Conservation (phyloP, 176 grass and related monocot genomes). For the Pontederia paniculata region DNA sequence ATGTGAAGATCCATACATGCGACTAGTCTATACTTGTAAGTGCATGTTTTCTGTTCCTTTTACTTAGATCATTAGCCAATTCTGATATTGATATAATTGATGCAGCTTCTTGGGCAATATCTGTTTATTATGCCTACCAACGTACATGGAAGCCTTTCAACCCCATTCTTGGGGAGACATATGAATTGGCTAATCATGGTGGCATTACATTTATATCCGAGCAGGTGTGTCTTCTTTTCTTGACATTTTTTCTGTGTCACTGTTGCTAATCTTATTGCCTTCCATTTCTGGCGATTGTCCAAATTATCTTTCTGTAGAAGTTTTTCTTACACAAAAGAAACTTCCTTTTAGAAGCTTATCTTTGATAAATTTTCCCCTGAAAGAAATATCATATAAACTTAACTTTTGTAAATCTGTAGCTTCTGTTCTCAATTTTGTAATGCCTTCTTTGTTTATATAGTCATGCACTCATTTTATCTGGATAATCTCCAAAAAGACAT, state of each 20-base stretch:
- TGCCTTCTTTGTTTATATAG: too few relatives aligned
- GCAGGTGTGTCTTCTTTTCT: conserved; percentile 43
- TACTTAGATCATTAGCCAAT: background rate
- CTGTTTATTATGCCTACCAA: conserved; percentile 57
- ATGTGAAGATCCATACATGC: conserved; percentile 91
- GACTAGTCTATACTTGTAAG: conserved; percentile 83
- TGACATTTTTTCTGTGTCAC: background rate
- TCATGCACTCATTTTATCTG: too few relatives aligned
- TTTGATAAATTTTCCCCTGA: too few relatives aligned
- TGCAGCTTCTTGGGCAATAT: conserved; percentile 96
- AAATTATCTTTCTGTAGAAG: background rate
- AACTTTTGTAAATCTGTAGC: too few relatives aligned
- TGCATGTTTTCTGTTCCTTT: conserved; percentile 4
- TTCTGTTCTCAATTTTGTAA: too few relatives aligned
- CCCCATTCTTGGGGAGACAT: conserved; percentile 96
- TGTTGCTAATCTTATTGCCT: background rate
- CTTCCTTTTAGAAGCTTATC: too few relatives aligned
- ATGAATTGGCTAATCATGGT: conserved; percentile 79
- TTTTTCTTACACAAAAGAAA: too few relatives aligned
- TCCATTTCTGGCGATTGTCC: background rate
- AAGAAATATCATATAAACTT: too few relatives aligned
- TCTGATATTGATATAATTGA: conserved; percentile 13
- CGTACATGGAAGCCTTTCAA: conserved; percentile 98
- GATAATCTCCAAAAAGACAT: too few relatives aligned
- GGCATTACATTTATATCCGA: conserved; percentile 78